These are phyloP conservation scores for Laguncularia racemosa DNA, from an alignment of 345 rosid species.

Conservation along the genomic window DNA sequence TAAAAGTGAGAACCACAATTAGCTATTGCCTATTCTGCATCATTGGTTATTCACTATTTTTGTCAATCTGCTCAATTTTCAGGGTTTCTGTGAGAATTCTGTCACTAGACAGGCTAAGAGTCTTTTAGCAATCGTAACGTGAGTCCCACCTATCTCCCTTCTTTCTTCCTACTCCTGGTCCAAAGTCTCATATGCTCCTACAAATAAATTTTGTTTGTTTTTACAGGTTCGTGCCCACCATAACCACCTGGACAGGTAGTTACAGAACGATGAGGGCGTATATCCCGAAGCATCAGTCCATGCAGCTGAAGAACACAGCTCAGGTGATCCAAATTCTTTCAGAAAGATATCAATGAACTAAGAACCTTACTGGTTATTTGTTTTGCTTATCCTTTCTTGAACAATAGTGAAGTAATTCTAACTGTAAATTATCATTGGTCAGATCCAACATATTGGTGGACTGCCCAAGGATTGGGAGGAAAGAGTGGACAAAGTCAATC, in stretches of 20 bases:
- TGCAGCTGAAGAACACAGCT: conserved; percentile 49
- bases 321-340: conserved; percentile 31
- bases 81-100: conserved; percentile 37
- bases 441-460: conserved; percentile 61
- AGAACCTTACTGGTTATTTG: not conserved
- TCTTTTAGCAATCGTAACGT: conserved; percentile 65
- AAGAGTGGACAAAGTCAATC: conserved; percentile 49
- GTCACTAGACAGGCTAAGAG: conserved; percentile 42
- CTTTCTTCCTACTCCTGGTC: not conserved
- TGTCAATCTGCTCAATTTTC: conserved; percentile 12
- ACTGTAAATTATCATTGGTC: conserved; percentile 4
- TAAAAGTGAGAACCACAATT: no score
- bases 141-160: conserved; percentile 19
- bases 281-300: conserved; percentile 68
- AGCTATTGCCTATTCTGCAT: no score
- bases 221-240: conserved; percentile 67
- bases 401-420: not conserved
- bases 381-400: not conserved
- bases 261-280: conserved; percentile 63
- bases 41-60: conserved; percentile 1
- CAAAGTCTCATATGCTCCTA: not conserved
- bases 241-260: conserved; percentile 82
- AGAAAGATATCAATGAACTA: not conserved
- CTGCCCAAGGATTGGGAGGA: conserved; percentile 61
- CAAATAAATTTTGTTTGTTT: not conserved